These are phyloP conservation scores for Cladosporium sphaerospermum DNA, from an alignment of 2,329 filamentous ascomycete species.

Conservation along the genomic window DNA sequence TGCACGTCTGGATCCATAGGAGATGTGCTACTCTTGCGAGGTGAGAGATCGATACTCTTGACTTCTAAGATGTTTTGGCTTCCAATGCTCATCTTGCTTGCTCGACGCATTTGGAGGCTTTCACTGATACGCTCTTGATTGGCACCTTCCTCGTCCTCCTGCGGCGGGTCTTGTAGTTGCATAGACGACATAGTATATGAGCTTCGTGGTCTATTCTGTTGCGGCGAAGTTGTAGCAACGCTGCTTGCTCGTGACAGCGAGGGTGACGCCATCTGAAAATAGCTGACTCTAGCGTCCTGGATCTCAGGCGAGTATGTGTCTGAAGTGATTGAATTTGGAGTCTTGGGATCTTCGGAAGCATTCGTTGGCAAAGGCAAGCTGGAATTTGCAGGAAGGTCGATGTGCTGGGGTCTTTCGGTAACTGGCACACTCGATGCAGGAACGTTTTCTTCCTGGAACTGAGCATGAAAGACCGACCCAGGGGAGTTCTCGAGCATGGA, in stretches of 20 bases:
- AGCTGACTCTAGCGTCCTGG: conserved; percentile 9
- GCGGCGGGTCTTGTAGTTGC: background rate
- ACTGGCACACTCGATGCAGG: background rate
- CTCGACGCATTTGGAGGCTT: conserved; percentile 21
- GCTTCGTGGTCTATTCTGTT: background rate
- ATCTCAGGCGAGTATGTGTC: conserved; percentile 10
- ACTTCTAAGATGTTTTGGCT: conserved; percentile 26
- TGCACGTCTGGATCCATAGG: background rate
- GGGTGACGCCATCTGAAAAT: conserved; percentile 12
- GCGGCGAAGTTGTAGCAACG: background rate
- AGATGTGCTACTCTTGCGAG: conserved; percentile 9
- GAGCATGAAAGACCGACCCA: background rate
- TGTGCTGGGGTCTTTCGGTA: background rate
- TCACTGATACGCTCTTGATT: background rate
- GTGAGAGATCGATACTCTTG: conserved; percentile 26
- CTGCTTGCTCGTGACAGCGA: background rate
- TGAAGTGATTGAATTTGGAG: background rate
- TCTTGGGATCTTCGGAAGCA: background rate
- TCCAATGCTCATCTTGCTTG: conserved; percentile 31
- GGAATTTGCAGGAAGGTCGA: background rate
- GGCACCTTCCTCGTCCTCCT: background rate
- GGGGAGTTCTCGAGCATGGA: conserved; percentile 5
- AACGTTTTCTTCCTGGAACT: background rate
- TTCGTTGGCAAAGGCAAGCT: background rate
- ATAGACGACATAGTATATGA: conserved; percentile 5